Base-by-base conservation (phyloP, 305 asterid genomes). In the Vinca major region DNA sequence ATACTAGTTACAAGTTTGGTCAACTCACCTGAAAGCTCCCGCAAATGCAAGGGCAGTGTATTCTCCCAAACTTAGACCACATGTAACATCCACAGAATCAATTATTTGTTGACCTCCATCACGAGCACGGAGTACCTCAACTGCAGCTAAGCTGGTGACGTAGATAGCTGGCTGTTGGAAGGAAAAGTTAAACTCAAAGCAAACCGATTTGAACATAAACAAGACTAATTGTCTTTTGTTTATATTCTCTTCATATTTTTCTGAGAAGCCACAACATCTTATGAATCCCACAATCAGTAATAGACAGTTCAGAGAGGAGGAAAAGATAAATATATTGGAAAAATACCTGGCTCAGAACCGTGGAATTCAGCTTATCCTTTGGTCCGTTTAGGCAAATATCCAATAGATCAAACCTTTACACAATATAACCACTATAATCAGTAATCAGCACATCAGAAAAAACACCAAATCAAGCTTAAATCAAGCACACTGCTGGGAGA, bases 41-140 rank as follows among this genome's bases (percentile, higher is more conserved):
- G 99, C 90, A 83, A 91, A 94, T 66, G 96, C 96, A 76, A 94
- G 97, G 73, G 97, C 96, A 64, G 99, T 91, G 80, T 91, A 91
- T 74, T 94, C 99, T 52, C 99, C 97, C 81, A 94, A 80, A 86
- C 99, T 94, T 49, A 94, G 86, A 58, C 99, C 99, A 71, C 97
- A 89, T 20, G 99, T 86, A 56, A 91, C 96, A 69, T 91, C 97
- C 62, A 89, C 97, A 52, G 90, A 85, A 78, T 94, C 95, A 72
- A 91, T 94, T 74, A 91, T 86, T 79, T 81, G 84, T 75, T 89
- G 95, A 65, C 99, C 99, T 60, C 96, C 99, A 19, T 94, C 97
- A 76, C 89, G 88, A 72, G 96, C 90, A 39, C 96, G 88, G 74
- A 94, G 96, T 63, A 94, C 87, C 85, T 94, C 97, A 37, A 94